phyloP scores from a whole-genome alignment of 352 stramenopile species.

The Globisporangium rhizosaccharum region DNA sequence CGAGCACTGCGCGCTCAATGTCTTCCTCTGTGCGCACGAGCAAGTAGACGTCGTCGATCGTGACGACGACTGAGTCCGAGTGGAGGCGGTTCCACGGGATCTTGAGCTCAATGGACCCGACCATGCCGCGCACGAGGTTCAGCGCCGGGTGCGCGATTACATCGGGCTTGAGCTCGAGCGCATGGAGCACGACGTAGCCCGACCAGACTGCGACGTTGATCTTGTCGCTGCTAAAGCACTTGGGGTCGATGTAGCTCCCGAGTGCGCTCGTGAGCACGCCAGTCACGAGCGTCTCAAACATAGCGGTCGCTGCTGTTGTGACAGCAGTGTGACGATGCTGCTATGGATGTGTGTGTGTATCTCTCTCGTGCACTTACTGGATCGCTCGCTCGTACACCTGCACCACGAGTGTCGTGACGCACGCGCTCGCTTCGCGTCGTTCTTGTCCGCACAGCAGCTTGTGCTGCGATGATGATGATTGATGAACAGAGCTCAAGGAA shows the following conservation, averaged over 20 bases:
- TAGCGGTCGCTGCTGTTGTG: conserved; percentile 11
- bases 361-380: too few species aligned
- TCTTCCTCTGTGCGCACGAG: conserved; percentile 76
- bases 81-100: conserved; percentile 88
- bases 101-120: conserved; percentile 85
- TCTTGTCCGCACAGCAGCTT: too few species aligned
- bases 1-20: conserved; percentile 65
- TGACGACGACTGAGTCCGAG: conserved; percentile 84
- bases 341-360: too few species aligned
- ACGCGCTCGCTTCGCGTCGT: too few species aligned
- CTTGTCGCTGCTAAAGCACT: conserved; percentile 86
- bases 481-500: too few species aligned
- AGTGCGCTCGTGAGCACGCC: conserved; percentile 80
- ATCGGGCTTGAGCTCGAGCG: conserved; percentile 78
- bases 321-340: too few species aligned
- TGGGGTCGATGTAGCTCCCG: conserved; percentile 82
- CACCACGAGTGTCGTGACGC: too few species aligned
- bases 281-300: conserved; percentile 88
- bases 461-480: too few species aligned
- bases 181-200: conserved; percentile 78
- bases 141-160: conserved; percentile 58
- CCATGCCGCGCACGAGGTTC: conserved; percentile 67
- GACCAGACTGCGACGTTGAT: conserved; percentile 87
- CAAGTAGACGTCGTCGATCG: conserved; percentile 83
- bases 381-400: too few species aligned